Conservation (phyloP, 2,329 filamentous ascomycete genomes). For the Botrytis pseudocinerea region DNA sequence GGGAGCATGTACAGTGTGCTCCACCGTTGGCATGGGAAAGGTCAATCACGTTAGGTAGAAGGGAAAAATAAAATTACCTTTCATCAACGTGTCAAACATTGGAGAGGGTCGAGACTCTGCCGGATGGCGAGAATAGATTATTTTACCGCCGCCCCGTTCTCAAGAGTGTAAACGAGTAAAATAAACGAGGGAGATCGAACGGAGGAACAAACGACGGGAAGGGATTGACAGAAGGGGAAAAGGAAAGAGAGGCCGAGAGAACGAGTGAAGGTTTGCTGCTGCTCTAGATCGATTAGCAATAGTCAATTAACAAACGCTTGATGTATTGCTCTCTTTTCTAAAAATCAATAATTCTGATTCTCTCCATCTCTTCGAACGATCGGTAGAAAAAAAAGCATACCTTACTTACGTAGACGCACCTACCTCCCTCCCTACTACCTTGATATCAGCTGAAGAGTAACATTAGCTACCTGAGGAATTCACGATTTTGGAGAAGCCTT, state of each 20-base stretch:
- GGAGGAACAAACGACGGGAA: neutral
- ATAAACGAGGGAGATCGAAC: neutral
- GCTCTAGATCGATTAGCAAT: neutral
- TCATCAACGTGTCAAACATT: slow-evolving; percentile 9
- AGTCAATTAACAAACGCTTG: neutral
- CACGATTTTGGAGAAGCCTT: neutral
- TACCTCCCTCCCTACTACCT: neutral
- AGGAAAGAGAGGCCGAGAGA: neutral
- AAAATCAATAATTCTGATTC: neutral
- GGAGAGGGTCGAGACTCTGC: slow-evolving; percentile 11
- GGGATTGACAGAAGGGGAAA: neutral
- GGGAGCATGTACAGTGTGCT: neutral
- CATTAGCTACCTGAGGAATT: neutral
- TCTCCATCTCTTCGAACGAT: no score
- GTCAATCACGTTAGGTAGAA: neutral
- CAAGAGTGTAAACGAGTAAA: neutral
- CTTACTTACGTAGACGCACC: neutral
- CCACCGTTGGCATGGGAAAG: slow-evolving; percentile 4
- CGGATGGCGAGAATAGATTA: neutral
- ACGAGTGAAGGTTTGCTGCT: neutral
- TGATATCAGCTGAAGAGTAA: neutral
- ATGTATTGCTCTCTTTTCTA: neutral
- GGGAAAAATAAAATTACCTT: slow-evolving; percentile 10
- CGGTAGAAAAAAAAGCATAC: neutral
- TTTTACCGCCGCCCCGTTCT: slow-evolving; percentile 3